Percentiles rank a stretch among this genome's conserved stretches.
phyloP scores from a whole-genome alignment of 108 stramenopile species.

The Chaetoceros tenuissimus region DNA sequence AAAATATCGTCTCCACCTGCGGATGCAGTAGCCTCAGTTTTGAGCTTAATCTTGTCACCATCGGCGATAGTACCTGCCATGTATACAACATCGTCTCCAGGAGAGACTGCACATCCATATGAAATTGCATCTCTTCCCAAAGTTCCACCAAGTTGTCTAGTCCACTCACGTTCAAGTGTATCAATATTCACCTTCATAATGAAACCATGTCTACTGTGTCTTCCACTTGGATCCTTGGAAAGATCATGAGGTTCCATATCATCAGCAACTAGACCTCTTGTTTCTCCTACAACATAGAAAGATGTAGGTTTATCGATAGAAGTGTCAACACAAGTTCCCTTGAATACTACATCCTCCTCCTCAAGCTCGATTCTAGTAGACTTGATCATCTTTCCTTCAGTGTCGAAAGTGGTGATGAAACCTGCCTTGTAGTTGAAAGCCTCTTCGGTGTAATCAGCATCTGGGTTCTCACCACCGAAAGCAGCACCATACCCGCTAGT shows the following conservation, averaged over 20 bases:
- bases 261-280: slow-evolving; percentile 12
- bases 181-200: slow-evolving; percentile 36
- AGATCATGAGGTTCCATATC: too few relatives aligned
- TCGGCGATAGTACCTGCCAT: slow-evolving; percentile 43
- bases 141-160: slow-evolving; percentile 31
- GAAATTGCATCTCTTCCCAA: slow-evolving; percentile 13
- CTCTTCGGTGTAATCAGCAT: background rate
- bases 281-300: slow-evolving; percentile 42
- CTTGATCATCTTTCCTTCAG: slow-evolving; percentile 2
- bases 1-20: slow-evolving; percentile 40
- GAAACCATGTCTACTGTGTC: slow-evolving; percentile 32
- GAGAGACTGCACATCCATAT: slow-evolving; percentile 49
- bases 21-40: background rate
- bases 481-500: slow-evolving; percentile 24
- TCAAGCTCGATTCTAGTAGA: slow-evolving; percentile 17
- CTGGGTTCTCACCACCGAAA: slow-evolving; percentile 18
- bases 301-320: slow-evolving; percentile 11
- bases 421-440: too few relatives aligned
- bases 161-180: slow-evolving; percentile 37
- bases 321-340: slow-evolving; percentile 19
- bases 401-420: too few relatives aligned
- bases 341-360: slow-evolving; percentile 19
- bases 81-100: slow-evolving; percentile 43
- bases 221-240: slow-evolving; percentile 5
- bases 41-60: slow-evolving; percentile 9